Conservation (phyloP, 1,284 basidiomycete genomes). For the Ustilago shanxiensis region DNA sequence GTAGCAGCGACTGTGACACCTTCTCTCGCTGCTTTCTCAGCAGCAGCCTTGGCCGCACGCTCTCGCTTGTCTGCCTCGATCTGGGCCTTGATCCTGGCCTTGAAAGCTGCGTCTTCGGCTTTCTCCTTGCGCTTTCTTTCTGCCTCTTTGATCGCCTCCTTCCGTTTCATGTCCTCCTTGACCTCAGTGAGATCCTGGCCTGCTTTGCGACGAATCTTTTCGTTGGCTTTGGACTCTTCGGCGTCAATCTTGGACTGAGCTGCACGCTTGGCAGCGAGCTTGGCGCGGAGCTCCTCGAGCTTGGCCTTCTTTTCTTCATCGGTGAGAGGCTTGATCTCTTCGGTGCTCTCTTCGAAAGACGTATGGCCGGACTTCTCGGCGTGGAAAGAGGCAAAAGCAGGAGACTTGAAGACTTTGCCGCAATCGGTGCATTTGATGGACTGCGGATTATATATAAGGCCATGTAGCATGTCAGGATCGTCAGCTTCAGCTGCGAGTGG, state of each 20-base stretch:
- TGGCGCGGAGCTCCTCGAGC: constrained; percentile 76
- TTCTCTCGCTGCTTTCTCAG: constrained; percentile 64
- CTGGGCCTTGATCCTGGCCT: constrained; percentile 64
- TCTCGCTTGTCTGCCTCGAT: constrained; percentile 69
- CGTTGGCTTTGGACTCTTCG: constrained; percentile 62
- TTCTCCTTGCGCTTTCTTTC: constrained; percentile 65
- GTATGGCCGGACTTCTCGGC: constrained; percentile 93
- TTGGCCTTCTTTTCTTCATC: constrained; percentile 91
- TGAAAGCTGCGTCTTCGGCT: constrained; percentile 61
- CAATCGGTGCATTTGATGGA: constrained; percentile 68
- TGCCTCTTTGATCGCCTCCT: constrained; percentile 66
- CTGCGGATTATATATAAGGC: constrained; percentile 11
- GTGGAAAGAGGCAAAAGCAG: constrained; percentile 90
- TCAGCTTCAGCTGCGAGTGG: neutral
- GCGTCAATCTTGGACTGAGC: constrained; percentile 61
- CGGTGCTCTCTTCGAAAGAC: constrained; percentile 89
- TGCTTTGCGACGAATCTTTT: constrained; percentile 68
- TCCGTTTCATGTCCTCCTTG: constrained; percentile 66
- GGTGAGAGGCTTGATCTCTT: constrained; percentile 94
- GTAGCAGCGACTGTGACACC: constrained; percentile 27
- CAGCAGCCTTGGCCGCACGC: constrained; percentile 63
- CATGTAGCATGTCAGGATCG: neutral
- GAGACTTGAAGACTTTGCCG: constrained; percentile 75
- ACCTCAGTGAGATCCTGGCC: constrained; percentile 62
- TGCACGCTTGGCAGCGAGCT: constrained; percentile 63